These are phyloP conservation scores for Aulographum hederae DNA, from an alignment of 2,329 filamentous ascomycete species.

Conservation along the genomic window DNA sequence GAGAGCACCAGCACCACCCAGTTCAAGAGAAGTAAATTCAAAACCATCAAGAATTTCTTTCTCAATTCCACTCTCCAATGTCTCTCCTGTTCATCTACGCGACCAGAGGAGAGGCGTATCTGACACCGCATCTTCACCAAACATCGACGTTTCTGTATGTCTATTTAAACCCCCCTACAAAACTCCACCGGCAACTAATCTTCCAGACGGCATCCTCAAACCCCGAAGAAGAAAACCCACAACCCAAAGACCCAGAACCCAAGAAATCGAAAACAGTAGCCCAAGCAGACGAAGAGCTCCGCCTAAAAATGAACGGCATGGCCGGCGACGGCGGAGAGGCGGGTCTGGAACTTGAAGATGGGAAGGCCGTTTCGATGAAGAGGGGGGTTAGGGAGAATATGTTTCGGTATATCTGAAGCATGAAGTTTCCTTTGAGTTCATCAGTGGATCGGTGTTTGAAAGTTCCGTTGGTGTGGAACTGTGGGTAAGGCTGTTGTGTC, in stretches of 20 bases:
- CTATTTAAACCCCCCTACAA: no score
- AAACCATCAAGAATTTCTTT: no score
- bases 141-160: no score
- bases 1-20: no score
- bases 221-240: conserved; percentile 1
- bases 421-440: not conserved
- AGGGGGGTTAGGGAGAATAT: conserved; percentile 58
- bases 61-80: no score
- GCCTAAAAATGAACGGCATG: conserved; percentile 43
- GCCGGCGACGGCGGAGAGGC: conserved; percentile 53
- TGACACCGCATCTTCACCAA: no score
- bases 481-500: no score
- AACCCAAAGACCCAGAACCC: conserved; percentile 7
- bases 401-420: conserved; percentile 47
- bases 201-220: conserved; percentile 4
- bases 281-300: conserved; percentile 49
- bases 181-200: no score
- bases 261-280: conserved; percentile 33
- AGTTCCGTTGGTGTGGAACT: no score
- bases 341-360: conserved; percentile 59
- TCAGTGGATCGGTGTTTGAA: not conserved
- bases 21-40: no score
- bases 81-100: no score
- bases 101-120: no score
- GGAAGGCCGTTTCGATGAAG: conserved; percentile 54